Percentiles rank a stretch among this genome's conserved stretches.
Evolutionary conservation across 768 basidiomycete species (phyloP).

Genomic region (Calocybe gangraenosa): DNA sequence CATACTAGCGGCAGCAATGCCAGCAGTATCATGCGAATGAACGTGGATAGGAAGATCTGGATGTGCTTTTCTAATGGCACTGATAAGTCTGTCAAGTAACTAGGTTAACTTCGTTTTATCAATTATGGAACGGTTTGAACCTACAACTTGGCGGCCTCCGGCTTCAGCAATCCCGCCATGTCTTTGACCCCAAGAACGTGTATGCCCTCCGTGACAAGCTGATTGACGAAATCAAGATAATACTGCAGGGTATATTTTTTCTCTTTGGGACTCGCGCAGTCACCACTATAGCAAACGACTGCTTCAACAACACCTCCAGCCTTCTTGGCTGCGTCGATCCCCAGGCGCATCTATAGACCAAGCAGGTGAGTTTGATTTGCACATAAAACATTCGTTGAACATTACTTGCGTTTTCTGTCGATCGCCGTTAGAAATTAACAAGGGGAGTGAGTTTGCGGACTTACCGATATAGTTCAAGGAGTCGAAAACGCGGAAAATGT

Average conservation of each 20-base stretch:
- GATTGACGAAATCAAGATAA: conserved; percentile 92
- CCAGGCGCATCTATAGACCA: conserved; percentile 77
- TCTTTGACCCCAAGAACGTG: conserved; percentile 98
- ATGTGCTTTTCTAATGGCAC: conserved; percentile 92
- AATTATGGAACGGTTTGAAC: conserved; percentile 20
- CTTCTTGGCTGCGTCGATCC: conserved; percentile 99
- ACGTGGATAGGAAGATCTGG: conserved; percentile 99
- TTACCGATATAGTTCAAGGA: conserved; percentile 96
- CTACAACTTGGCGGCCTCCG: conserved; percentile 86
- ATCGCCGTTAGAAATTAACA: conserved; percentile 1
- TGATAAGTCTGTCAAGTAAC: conserved; percentile 64
- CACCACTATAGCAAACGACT: conserved; percentile 97
- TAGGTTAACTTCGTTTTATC: conserved; percentile 1
- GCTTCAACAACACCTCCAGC: conserved; percentile 98
- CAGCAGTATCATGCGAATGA: conserved; percentile 99
- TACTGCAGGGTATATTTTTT: conserved; percentile 97
- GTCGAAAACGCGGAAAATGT: conserved; percentile 99
- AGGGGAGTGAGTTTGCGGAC: conserved; percentile 5
- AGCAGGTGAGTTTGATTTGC: not conserved
- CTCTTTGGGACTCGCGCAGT: conserved; percentile 91
- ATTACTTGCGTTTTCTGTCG: conserved; percentile 63
- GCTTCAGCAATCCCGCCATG: conserved; percentile 97
- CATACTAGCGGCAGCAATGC: conserved; percentile 98
- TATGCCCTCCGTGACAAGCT: conserved; percentile 92
- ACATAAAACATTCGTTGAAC: not conserved